Conservation (phyloP, 441 rosid genomes). For the Bocquillonia castaneifolia region DNA sequence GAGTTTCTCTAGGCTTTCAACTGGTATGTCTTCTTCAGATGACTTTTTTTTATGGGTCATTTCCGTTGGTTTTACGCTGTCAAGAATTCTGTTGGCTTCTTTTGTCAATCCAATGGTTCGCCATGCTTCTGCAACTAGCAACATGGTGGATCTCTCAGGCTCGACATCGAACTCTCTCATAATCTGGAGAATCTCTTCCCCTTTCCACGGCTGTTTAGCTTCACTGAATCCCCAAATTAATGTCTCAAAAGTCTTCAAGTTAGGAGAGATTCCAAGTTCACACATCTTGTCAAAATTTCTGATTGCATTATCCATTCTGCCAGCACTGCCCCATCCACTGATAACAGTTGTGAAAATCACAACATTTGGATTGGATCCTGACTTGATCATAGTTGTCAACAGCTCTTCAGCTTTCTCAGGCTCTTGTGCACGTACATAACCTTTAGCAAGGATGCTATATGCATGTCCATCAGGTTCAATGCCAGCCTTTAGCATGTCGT, state of each 20-base stretch:
- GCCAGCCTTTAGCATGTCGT: conserved; percentile 64
- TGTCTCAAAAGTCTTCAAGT: conserved; percentile 64
- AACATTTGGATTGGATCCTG: conserved; percentile 44
- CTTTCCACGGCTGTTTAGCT: conserved; percentile 73
- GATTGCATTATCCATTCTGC: conserved; percentile 55
- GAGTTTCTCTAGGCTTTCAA: conserved; percentile 41
- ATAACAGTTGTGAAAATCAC: conserved; percentile 64
- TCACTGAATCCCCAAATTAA: conserved; percentile 62
- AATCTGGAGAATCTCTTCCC: conserved; percentile 53
- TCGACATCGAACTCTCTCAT: conserved; percentile 54
- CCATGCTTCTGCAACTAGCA: conserved; percentile 60
- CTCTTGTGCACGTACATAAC: conserved; percentile 57
- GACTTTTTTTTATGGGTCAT: conserved; percentile 13
- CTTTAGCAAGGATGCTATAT: conserved; percentile 71
- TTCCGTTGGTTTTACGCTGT: conserved; percentile 26
- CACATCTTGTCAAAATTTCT: conserved; percentile 54
- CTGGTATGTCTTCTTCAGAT: conserved; percentile 30
- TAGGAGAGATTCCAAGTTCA: conserved; percentile 47
- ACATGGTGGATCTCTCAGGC: conserved; percentile 46
- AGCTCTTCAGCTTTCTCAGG: conserved; percentile 58
- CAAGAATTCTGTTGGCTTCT: conserved; percentile 11
- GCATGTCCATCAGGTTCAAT: conserved; percentile 63
- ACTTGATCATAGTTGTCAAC: conserved; percentile 42
- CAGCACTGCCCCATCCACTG: conserved; percentile 61
- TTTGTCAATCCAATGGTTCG: conserved; percentile 28